Conservation (phyloP, 2,329 filamentous ascomycete genomes). For the Aspergillus pseudoterreus region DNA sequence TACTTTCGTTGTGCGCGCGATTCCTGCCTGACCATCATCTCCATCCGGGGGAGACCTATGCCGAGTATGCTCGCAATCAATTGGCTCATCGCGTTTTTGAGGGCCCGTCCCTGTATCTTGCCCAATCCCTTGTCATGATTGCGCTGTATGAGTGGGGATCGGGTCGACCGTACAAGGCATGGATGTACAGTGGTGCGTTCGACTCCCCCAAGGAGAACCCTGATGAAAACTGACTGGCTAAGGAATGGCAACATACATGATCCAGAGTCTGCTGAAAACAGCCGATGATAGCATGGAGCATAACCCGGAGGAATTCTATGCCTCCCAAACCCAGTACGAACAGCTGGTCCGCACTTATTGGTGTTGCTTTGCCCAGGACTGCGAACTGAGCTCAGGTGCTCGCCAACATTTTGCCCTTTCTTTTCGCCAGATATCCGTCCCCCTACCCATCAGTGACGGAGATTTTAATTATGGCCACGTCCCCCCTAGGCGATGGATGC, state of each 20-base stretch:
- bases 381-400: constrained; percentile 35
- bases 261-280: constrained; percentile 34
- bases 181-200: constrained; percentile 36
- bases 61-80: constrained; percentile 29
- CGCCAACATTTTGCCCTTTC: constrained; percentile 36
- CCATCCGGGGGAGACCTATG: constrained; percentile 27
- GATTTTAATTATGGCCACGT: constrained; percentile 32
- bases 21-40: constrained; percentile 27
- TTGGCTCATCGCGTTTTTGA: constrained; percentile 31
- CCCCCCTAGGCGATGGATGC: constrained; percentile 24
- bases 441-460: constrained; percentile 32
- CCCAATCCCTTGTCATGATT: constrained; percentile 35
- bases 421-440: constrained; percentile 35
- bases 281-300: constrained; percentile 37
- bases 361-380: constrained; percentile 37
- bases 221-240: constrained; percentile 10
- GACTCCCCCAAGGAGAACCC: background rate
- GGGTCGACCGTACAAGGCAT: constrained; percentile 34
- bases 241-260: constrained; percentile 40
- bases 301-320: constrained; percentile 30
- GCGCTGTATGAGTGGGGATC: constrained; percentile 36
- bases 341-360: constrained; percentile 37
- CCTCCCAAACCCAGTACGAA: constrained; percentile 32
- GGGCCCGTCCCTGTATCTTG: constrained; percentile 30
- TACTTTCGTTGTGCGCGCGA: constrained; percentile 32